These are phyloP conservation scores for Ganoderma sp. DNA, from an alignment of 1,284 basidiomycete species.

Conservation along the genomic window DNA sequence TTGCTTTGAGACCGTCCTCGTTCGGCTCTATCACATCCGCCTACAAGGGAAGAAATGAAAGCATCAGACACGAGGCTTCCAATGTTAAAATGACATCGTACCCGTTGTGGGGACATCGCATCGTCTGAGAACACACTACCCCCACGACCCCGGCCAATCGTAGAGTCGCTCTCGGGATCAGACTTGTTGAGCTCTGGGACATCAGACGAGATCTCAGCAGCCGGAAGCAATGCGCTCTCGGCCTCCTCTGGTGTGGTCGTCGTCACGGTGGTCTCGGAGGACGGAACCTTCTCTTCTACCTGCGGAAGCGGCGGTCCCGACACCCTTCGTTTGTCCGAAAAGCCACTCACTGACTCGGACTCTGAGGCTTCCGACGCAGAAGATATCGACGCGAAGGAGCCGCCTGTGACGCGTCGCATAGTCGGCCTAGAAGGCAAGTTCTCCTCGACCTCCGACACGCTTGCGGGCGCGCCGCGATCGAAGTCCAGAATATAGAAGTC, in stretches of 20 bases:
- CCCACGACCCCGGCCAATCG: slow-evolving; percentile 76
- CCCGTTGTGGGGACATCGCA: slow-evolving; percentile 35
- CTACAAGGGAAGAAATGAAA: not conserved
- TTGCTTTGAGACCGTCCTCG: slow-evolving; percentile 16
- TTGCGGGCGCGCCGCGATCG: slow-evolving; percentile 62
- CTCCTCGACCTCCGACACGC: slow-evolving; percentile 82
- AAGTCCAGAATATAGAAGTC: slow-evolving; percentile 59
- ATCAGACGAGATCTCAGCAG: slow-evolving; percentile 16
- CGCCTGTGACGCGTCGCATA: slow-evolving; percentile 54
- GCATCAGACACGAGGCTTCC: not conserved
- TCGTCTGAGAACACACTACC: slow-evolving; percentile 41
- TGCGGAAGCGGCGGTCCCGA: slow-evolving; percentile 11
- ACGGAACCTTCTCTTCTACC: slow-evolving; percentile 13
- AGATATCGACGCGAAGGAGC: slow-evolving; percentile 60
- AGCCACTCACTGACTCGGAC: slow-evolving; percentile 44
- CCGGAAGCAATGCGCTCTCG: slow-evolving; percentile 20
- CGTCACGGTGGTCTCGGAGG: slow-evolving; percentile 13
- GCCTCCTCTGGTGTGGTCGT: slow-evolving; percentile 4
- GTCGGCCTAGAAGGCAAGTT: slow-evolving; percentile 43
- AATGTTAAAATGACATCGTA: slow-evolving; percentile 25
- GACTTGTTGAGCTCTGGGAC: slow-evolving; percentile 39
- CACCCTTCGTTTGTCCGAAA: slow-evolving; percentile 26
- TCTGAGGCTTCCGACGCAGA: slow-evolving; percentile 60
- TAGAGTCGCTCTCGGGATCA: slow-evolving; percentile 86
- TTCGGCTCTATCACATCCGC: not conserved